Conservation (phyloP, 805 yeast species). For the Wickerhamiella domercqiae region DNA sequence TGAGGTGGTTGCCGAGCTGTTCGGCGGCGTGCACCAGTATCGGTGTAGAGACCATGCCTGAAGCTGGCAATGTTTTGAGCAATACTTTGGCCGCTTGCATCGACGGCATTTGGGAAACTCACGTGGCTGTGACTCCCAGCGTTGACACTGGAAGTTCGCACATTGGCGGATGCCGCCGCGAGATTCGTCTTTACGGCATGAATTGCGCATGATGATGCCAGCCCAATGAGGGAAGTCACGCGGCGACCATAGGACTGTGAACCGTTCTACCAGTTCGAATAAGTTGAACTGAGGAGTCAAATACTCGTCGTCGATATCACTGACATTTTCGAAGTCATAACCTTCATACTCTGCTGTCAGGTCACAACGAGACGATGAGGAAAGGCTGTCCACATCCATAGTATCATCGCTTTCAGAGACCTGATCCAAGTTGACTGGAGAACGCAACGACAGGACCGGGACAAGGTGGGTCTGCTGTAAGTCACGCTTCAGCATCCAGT, state of each 20-base stretch:
- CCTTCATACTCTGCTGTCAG: conserved; percentile 15
- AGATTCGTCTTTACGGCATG: conserved; percentile 78
- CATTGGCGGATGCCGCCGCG: conserved; percentile 89
- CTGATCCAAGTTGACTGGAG: conserved; percentile 6
- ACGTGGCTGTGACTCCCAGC: conserved; percentile 81
- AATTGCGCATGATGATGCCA: conserved; percentile 92
- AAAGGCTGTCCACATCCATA: conserved; percentile 4
- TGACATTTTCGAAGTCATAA: conserved; percentile 22
- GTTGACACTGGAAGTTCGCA: conserved; percentile 83
- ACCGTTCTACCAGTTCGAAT: conserved; percentile 84
- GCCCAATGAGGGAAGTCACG: conserved; percentile 91
- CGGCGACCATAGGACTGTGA: conserved; percentile 54
- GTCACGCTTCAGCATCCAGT: conserved; percentile 58
- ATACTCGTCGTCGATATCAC: conserved; percentile 32
- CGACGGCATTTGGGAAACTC: conserved; percentile 91
- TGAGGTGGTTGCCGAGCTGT: too few relatives aligned
- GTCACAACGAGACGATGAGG: neutral
- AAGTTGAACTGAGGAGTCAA: conserved; percentile 37
- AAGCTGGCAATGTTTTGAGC: conserved; percentile 83
- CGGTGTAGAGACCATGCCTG: conserved; percentile 87
- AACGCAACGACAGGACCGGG: conserved; percentile 42
- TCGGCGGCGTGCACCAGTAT: conserved; percentile 57
- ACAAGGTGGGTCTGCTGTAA: conserved; percentile 65
- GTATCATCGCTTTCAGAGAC: neutral
- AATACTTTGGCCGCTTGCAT: conserved; percentile 88